phyloP scores from a whole-genome alignment of 108 stramenopile species.

The Cyclotella choctawhatcheeana region DNA sequence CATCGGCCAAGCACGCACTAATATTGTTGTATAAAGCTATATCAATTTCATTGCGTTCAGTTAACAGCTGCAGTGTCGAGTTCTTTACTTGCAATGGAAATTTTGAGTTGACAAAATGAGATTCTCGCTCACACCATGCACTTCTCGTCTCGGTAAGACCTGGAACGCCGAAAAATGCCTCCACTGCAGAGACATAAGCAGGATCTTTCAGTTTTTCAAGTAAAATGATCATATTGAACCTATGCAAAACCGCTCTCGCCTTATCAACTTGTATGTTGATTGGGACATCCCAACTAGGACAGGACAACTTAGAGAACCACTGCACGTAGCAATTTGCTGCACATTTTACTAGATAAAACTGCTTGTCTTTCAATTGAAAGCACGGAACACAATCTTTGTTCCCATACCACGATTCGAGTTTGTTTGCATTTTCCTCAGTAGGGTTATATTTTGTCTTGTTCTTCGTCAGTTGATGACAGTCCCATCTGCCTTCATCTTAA shows the following conservation, averaged over 20 bases:
- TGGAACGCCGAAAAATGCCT: slow-evolving; percentile 33
- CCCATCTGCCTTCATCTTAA: slow-evolving; percentile 39
- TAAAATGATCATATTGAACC: slow-evolving; percentile 34
- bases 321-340: slow-evolving; percentile 30
- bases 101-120: slow-evolving; percentile 16
- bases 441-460: slow-evolving; percentile 14
- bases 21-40: slow-evolving; percentile 31
- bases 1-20: slow-evolving; percentile 21
- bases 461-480: slow-evolving; percentile 19
- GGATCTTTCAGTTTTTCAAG: slow-evolving; percentile 26
- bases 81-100: slow-evolving; percentile 22
- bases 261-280: slow-evolving; percentile 24
- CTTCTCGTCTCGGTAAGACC: slow-evolving; percentile 1
- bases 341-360: slow-evolving; percentile 23
- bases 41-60: slow-evolving; percentile 24
- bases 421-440: slow-evolving; percentile 18
- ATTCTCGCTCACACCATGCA: slow-evolving; percentile 30
- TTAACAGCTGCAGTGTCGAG: slow-evolving; percentile 25
- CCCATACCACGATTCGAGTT: slow-evolving; percentile 24
- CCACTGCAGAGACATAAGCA: slow-evolving; percentile 20
- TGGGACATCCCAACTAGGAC: slow-evolving; percentile 18
- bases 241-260: slow-evolving; percentile 19
- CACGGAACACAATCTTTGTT: neutral
- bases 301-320: slow-evolving; percentile 30
- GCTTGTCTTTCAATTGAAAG: neutral